Conservation (phyloP, 441 rosid genomes). For the Populus hybrid region DNA sequence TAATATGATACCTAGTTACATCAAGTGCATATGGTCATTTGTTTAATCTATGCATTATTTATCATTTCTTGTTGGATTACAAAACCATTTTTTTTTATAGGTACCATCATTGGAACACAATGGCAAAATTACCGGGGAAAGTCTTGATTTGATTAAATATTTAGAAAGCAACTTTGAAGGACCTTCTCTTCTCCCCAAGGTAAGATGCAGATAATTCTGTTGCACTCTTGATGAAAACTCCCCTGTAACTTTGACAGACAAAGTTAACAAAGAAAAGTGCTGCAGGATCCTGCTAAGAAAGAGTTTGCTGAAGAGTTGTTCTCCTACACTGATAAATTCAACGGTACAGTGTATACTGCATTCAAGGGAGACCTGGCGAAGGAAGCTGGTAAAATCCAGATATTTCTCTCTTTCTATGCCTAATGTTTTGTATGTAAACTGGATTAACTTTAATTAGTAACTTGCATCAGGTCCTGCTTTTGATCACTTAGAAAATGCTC, state of each 20-base stretch:
- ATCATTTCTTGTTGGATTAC: not conserved
- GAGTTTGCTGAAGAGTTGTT: constrained; percentile 69
- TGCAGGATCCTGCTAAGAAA: constrained; percentile 70
- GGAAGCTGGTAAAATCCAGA: constrained; percentile 50
- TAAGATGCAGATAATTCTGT: constrained; percentile 22
- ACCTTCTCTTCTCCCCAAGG: constrained; percentile 65
- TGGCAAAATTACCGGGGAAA: constrained; percentile 80
- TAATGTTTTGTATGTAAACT: not conserved
- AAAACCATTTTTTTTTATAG: constrained; percentile 30
- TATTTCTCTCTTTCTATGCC: not conserved
- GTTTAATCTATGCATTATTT: not conserved
- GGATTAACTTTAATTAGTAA: not conserved
- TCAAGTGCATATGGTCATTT: not conserved
- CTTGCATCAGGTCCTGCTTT: constrained; percentile 55
- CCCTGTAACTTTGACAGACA: not conserved
- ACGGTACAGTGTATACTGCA: constrained; percentile 32
- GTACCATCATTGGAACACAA: constrained; percentile 89
- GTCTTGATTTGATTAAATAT: constrained; percentile 77
- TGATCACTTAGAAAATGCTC: constrained; percentile 70
- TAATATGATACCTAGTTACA: not conserved
- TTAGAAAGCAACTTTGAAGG: constrained; percentile 82
- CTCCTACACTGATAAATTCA: constrained; percentile 49
- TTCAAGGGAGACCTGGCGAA: constrained; percentile 55
- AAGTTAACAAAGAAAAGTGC: constrained; percentile 10
- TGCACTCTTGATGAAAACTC: not conserved